Conservation (phyloP, 495 filamentous ascomycete species). For the Xylaria scruposa region DNA sequence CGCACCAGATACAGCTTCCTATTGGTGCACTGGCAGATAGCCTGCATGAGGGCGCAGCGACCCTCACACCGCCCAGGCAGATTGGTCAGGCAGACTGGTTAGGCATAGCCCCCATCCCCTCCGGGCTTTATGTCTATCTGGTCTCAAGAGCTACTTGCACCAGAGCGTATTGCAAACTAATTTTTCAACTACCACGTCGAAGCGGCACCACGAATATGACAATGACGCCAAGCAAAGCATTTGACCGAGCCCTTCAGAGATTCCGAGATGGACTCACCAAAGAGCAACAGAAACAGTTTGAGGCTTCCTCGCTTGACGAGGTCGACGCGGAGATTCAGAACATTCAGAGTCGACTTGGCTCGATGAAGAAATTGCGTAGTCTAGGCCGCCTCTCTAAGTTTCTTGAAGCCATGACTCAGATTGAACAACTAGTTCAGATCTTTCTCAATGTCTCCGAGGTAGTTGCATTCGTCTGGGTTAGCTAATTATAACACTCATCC, state of each 20-base stretch:
- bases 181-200: background rate
- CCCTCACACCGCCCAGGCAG: too few species aligned
- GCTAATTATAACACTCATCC: background rate
- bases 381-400: background rate
- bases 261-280: background rate
- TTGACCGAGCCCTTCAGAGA: background rate
- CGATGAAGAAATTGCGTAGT: background rate
- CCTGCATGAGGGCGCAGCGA: background rate
- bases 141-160: background rate
- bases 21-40: background rate
- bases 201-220: background rate
- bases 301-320: background rate
- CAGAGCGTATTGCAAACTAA: background rate
- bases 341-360: background rate
- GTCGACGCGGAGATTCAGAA: background rate
- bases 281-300: background rate
- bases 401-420: slow-evolving; percentile 7
- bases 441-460: slow-evolving; percentile 9
- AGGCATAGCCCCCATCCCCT: background rate
- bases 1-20: too few species aligned
- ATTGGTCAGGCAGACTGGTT: background rate
- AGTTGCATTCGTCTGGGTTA: slow-evolving; percentile 11
- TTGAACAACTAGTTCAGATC: slow-evolving; percentile 5
- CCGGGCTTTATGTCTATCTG: background rate
- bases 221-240: background rate